These are phyloP conservation scores for Aspergillus viridinutans DNA, from an alignment of 2,329 filamentous ascomycete genomes.

Conservation along the genomic window DNA sequence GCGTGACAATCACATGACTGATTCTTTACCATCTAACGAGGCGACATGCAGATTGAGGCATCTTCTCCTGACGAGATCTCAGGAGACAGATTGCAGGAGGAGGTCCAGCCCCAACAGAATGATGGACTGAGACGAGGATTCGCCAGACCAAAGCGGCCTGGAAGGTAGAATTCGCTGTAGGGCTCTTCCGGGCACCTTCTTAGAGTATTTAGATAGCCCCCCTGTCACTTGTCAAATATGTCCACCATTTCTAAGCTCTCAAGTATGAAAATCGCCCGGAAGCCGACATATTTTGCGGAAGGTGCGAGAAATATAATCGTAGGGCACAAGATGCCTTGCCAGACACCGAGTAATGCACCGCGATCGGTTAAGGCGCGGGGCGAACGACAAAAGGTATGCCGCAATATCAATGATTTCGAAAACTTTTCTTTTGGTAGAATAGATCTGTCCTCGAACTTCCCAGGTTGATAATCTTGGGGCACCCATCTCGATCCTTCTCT, in stretches of 20 bases:
- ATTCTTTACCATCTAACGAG: constrained; percentile 14
- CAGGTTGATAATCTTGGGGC: constrained; percentile 98
- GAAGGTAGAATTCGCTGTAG: constrained; percentile 33
- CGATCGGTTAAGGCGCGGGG: constrained; percentile 7
- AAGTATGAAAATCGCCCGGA: neutral
- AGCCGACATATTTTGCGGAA: neutral
- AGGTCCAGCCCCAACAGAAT: constrained; percentile 50
- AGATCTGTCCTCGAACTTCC: constrained; percentile 94
- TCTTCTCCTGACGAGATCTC: constrained; percentile 57
- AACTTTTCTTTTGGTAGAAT: constrained; percentile 67
- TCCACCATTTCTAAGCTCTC: neutral
- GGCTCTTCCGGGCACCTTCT: neutral
- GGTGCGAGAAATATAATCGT: neutral
- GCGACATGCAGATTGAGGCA: constrained; percentile 49
- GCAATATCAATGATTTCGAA: constrained; percentile 39
- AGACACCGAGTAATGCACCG: neutral
- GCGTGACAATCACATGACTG: constrained; percentile 1
- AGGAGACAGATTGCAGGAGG: constrained; percentile 48
- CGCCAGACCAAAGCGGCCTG: constrained; percentile 61
- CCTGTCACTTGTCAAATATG: neutral
- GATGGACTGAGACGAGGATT: constrained; percentile 51
- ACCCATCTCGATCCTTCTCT: constrained; percentile 95
- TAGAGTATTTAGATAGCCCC: neutral
- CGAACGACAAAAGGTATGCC: constrained; percentile 2
- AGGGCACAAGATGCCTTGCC: neutral